Conservation (phyloP, 1,284 basidiomycete species). For the Ustilago xerochloae region DNA sequence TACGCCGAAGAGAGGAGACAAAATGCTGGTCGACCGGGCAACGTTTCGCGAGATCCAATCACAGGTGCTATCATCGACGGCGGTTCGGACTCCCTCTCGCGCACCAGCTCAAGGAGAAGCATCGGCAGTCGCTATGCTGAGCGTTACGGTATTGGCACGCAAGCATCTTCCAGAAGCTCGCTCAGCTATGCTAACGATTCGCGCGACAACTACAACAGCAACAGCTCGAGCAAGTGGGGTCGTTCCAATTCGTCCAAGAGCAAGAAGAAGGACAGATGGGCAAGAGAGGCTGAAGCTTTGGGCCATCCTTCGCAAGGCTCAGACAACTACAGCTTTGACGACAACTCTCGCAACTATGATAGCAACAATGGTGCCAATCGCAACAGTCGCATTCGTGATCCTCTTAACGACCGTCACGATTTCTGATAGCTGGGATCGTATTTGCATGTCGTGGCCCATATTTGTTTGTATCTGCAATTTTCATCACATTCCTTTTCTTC, state of each 20-base stretch:
- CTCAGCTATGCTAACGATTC: conserved; percentile 38
- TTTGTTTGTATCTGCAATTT: background rate
- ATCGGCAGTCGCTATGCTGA: conserved; percentile 53
- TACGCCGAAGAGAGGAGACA: conserved; percentile 45
- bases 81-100: conserved; percentile 26
- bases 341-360: conserved; percentile 12
- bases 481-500: background rate
- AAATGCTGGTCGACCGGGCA: conserved; percentile 29
- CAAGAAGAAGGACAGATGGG: conserved; percentile 52
- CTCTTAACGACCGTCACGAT: conserved; percentile 46
- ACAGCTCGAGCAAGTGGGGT: conserved; percentile 30
- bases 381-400: conserved; percentile 42
- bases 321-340: conserved; percentile 37
- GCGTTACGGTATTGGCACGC: conserved; percentile 42
- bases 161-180: conserved; percentile 44
- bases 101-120: conserved; percentile 41
- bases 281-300: conserved; percentile 46
- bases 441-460: background rate
- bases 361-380: conserved; percentile 16
- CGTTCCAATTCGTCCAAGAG: conserved; percentile 36
- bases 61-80: conserved; percentile 50
- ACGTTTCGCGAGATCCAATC: conserved; percentile 39
- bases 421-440: conserved; percentile 17
- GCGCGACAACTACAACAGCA: conserved; percentile 7
- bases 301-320: conserved; percentile 32